Base-by-base conservation (phyloP, 2,329 filamentous ascomycete genomes). In the Clarireedia hainanense region DNA sequence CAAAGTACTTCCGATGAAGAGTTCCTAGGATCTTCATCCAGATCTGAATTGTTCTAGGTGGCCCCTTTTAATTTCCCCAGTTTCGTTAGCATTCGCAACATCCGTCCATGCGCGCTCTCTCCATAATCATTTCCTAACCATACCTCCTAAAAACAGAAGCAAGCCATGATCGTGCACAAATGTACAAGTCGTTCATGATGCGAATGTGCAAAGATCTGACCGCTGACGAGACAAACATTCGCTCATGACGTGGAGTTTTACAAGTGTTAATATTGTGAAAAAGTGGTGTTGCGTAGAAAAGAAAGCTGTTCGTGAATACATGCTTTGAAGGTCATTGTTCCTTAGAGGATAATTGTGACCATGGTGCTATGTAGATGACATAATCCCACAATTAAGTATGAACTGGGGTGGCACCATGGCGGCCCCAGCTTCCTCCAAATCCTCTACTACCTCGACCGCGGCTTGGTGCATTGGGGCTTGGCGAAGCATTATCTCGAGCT, bases 241-340 rank as follows among this genome's bases (percentile, higher is more conserved):
- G 58, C 63, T 64, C 60, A 65, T 64, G 53, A 64, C 52, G 54
- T 63, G 63, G 57, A 17, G 65, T 54, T 65, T 67, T 68, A 68
- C 66, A 68, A 66, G 57, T 63, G 62, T 57, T 50, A 46, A 55
- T 66, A 66, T 57, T 54, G 56, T 60, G 58, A 60, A 66, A 61
- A 56, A 49, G 52, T 57, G 49, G 56, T 57, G 51, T 50, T 62
- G 61, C 39, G 57, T 58, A 63, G 59, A 65, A 66, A 65, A 61
- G 57, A 63, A 65, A 66, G 59, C 55, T 55, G 43, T 55, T 54
- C 47, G 55, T 57, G 50, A 60, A 59, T 62, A 61, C 63, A 63
- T 30, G 27, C 58, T 37, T 53, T 53, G 50, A 58, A 57, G 61
- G 57, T 60, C 45, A 17, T 58, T 55, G 52, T 50, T 12, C 12